A percentile compares a stretch with the other conserved stretches of the same genome.
These are phyloP conservation scores for Ophiostoma quercus DNA, from an alignment of 2,329 filamentous ascomycete genomes.

Conservation along the genomic window DNA sequence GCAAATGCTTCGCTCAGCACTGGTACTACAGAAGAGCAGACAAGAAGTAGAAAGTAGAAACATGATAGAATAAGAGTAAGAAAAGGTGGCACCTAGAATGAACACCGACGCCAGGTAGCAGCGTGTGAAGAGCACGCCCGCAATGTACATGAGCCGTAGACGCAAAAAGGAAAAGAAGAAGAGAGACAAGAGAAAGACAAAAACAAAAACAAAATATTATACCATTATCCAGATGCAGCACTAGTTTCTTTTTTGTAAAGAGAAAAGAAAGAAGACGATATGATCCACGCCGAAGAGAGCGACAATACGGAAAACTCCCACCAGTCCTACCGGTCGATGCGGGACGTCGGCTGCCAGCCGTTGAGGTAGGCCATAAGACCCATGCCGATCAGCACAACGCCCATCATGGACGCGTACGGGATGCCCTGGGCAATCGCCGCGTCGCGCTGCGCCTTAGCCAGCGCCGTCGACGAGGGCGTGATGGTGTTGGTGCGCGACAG, in stretches of 20 bases:
- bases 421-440: conserved; percentile 51
- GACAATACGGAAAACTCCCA: not conserved
- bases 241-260: not conserved
- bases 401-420: conserved; percentile 76
- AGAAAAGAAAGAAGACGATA: not conserved
- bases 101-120: conserved; percentile 8
- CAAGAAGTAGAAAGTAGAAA: not conserved
- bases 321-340: conserved; percentile 33
- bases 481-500: conserved; percentile 48
- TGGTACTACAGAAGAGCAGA: not conserved
- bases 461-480: conserved; percentile 37
- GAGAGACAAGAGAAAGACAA: not conserved
- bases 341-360: conserved; percentile 60
- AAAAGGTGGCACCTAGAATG: not conserved
- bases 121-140: not conserved
- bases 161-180: not conserved
- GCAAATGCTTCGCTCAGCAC: not conserved
- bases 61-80: not conserved
- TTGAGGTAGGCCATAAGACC: conserved; percentile 84
- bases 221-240: conserved; percentile 17
- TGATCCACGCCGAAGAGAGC: not conserved
- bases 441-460: conserved; percentile 41
- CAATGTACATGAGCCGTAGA: conserved; percentile 12
- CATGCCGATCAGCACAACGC: conserved; percentile 75
- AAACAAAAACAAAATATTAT: not conserved